These are phyloP conservation scores for Globisporangium okanoganense DNA, from an alignment of 352 stramenopile species.

Conservation along the genomic window DNA sequence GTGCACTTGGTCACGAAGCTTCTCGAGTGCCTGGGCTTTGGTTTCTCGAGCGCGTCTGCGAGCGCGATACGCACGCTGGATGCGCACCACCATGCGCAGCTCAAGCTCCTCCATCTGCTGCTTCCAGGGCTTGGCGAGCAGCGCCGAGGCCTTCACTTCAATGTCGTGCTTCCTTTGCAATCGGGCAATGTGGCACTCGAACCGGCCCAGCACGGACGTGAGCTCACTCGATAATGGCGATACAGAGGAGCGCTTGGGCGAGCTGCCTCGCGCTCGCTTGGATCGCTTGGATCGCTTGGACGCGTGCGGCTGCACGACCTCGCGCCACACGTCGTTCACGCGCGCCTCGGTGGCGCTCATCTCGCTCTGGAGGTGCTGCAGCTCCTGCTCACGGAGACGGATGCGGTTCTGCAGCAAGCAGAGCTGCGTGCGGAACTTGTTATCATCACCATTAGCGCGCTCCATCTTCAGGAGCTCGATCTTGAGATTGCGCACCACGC, in stretches of 20 bases:
- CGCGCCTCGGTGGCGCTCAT: constrained; percentile 41
- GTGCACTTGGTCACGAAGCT: constrained; percentile 46
- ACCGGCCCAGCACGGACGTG: constrained; percentile 54
- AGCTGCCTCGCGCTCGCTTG: background rate
- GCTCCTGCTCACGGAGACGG: constrained; percentile 50
- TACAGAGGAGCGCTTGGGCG: background rate
- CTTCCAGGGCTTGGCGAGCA: constrained; percentile 60
- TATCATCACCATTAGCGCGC: constrained; percentile 32
- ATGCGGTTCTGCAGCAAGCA: constrained; percentile 59
- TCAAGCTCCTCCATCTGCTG: constrained; percentile 68
- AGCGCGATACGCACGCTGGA: constrained; percentile 66
- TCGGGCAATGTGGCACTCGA: constrained; percentile 46
- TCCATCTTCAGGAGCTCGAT: constrained; percentile 68
- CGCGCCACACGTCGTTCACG: constrained; percentile 59
- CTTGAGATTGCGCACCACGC: constrained; percentile 42
- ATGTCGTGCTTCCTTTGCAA: constrained; percentile 55
- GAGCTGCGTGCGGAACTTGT: constrained; percentile 52
- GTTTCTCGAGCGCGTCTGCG: constrained; percentile 31
- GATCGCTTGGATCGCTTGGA: background rate
- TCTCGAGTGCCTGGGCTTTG: constrained; percentile 41
- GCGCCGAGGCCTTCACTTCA: constrained; percentile 45
- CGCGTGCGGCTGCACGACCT: constrained; percentile 27
- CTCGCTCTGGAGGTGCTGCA: constrained; percentile 51
- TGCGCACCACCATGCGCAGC: constrained; percentile 61
- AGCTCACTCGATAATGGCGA: constrained; percentile 26